Base-by-base conservation (phyloP, 768 basidiomycete genomes). In the Tulasnella sp. region DNA sequence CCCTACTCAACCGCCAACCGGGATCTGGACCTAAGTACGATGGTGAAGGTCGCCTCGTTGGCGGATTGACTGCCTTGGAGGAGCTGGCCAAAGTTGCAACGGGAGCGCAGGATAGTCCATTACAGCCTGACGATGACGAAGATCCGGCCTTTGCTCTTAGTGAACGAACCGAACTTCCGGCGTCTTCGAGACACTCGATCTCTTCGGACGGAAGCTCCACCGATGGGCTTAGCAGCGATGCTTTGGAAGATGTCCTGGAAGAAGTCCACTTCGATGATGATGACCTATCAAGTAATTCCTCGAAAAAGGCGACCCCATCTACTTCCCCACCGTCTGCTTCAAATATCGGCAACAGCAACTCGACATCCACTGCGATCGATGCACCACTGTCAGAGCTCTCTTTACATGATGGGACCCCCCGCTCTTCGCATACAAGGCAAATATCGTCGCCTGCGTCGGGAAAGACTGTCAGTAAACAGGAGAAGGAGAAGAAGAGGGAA, bases 31-130 rank as follows among this genome's bases (percentile, higher is more conserved):
- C 90, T 34, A 86, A 91, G n/a, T 96, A 95, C 85, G 94, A 95
- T 83, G 86, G 88, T 1, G 91, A 94, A 76, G 97, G 97, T 27
- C 90, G 94, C 38, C 86, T 99, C 62, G 91, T 92, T 82, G 96
- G 96, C n/a, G 97, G 97, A 7, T 86, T 98, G 16, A 87, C 91
- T 1, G 92, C 93, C 18, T 87, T 98, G 76, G 96, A 98, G 84
- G 92, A 94, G 77, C 87, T 99, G 9, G 95, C 96, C 0, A 91
- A 91, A 38, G 94, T 97, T 2, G 93, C 98, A 21, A 89, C 91
- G 0, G 87, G 92, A 72, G 90, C 89, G 74, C 18, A 88, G 89
- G 78, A 79, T 19, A 77, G 76, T 62, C 78, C 77, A 34, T 52
- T 36, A 56, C 75, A 80, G 38, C 68, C 78, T 31, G 72, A 79